A percentile compares a stretch with the other conserved stretches of the same genome.
Conservation (phyloP, 164 flowering plant genomes). For the Cinnamomum micranthum region DNA sequence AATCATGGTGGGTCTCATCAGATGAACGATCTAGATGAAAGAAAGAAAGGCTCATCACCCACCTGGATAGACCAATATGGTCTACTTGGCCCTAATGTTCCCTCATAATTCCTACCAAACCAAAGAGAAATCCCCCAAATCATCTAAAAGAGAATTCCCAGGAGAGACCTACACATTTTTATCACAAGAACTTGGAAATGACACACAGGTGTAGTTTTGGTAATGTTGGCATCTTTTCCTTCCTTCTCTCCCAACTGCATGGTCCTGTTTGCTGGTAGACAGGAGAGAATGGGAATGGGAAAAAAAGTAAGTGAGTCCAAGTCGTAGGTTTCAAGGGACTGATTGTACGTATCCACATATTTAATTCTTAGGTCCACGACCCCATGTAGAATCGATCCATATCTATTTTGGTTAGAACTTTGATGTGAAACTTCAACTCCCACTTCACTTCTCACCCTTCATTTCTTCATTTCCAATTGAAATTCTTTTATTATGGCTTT, state of each 20-base stretch:
- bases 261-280: not conserved
- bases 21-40: too few species aligned
- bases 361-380: not conserved
- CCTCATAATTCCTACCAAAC: too few species aligned
- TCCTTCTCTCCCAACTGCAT: conserved; percentile 1
- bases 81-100: too few species aligned
- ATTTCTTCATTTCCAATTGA: too few species aligned
- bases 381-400: conserved; percentile 1
- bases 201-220: not conserved
- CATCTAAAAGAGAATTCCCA: too few species aligned
- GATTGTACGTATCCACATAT: not conserved
- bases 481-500: too few species aligned
- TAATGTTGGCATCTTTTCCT: conserved; percentile 7
- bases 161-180: too few species aligned
- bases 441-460: not conserved
- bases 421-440: conserved; percentile 9
- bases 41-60: too few species aligned
- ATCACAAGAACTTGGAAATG: not conserved
- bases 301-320: not conserved
- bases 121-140: too few species aligned
- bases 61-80: too few species aligned
- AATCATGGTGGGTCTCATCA: too few species aligned
- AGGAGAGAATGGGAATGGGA: conserved; percentile 1
- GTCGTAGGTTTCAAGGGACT: conserved; percentile 8
- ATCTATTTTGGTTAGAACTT: not conserved